Conservation (phyloP, 305 asterid genomes). For the Euphrasia arctica region DNA sequence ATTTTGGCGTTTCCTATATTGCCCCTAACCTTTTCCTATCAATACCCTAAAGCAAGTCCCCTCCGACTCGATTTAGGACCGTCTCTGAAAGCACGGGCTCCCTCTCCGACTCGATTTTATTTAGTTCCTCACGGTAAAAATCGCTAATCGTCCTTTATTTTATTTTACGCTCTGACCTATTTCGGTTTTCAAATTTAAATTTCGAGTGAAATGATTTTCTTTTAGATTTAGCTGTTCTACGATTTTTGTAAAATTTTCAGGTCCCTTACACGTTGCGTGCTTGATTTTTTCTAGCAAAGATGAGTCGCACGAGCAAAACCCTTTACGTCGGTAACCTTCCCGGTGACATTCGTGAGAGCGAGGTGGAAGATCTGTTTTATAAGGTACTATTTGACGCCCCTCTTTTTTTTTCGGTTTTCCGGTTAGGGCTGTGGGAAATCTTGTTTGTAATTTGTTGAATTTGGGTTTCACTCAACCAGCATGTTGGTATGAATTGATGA, state of each 20-base stretch:
- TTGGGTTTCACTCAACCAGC: background rate
- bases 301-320: constrained; percentile 98
- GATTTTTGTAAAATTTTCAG: no score
- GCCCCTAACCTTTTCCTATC: no score
- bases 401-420: no score
- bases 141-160: background rate
- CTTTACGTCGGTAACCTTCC: constrained; percentile 98
- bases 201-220: background rate
- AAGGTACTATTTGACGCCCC: constrained; percentile 40
- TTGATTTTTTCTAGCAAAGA: constrained; percentile 34
- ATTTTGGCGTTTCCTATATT: no score
- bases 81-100: constrained; percentile 3
- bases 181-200: background rate
- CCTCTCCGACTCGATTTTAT: no score
- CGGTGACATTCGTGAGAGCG: constrained; percentile 92
- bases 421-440: no score
- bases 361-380: constrained; percentile 93
- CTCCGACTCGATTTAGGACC: constrained; percentile 7
- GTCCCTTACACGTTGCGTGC: background rate
- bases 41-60: no score
- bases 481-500: no score
- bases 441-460: background rate
- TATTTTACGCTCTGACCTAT: background rate
- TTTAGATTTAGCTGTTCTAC: no score
- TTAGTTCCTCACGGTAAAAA: constrained; percentile 28